A percentile compares a stretch with the other conserved stretches of the same genome.
These are phyloP conservation scores for Balamuthia mandrillaris DNA, from an alignment of 208 protist genomes.

Conservation along the genomic window DNA sequence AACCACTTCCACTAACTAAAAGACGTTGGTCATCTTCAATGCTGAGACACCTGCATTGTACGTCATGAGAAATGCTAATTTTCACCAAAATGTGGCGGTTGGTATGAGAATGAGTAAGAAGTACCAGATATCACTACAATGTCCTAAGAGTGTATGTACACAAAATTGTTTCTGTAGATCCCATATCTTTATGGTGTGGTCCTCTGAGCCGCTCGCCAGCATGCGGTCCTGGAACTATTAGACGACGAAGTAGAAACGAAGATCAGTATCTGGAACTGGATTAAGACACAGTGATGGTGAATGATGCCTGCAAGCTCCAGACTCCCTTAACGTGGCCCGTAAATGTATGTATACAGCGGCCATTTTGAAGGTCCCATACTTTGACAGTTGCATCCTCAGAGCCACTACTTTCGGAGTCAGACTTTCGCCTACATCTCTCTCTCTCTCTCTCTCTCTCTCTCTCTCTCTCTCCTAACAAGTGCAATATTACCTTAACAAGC, in stretches of 20 bases:
- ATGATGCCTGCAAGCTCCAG: background rate
- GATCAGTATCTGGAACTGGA: background rate
- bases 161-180: background rate
- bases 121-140: constrained; percentile 12
- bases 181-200: constrained; percentile 20
- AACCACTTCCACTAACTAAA: constrained; percentile 8
- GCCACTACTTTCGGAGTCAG: background rate
- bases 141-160: background rate
- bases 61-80: no score
- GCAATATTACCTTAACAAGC: constrained; percentile 9
- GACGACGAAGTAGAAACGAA: background rate
- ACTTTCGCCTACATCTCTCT: background rate
- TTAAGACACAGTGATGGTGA: background rate
- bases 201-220: no score
- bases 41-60: background rate
- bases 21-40: background rate
- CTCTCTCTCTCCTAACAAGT: background rate
- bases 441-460: background rate
- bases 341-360: background rate
- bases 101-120: background rate
- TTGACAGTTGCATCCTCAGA: constrained; percentile 2
- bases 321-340: background rate
- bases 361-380: background rate
- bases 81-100: background rate
- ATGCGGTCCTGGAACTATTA: no score